Conservation (phyloP, 164 flowering plant species). For the Berberis thunbergii region DNA sequence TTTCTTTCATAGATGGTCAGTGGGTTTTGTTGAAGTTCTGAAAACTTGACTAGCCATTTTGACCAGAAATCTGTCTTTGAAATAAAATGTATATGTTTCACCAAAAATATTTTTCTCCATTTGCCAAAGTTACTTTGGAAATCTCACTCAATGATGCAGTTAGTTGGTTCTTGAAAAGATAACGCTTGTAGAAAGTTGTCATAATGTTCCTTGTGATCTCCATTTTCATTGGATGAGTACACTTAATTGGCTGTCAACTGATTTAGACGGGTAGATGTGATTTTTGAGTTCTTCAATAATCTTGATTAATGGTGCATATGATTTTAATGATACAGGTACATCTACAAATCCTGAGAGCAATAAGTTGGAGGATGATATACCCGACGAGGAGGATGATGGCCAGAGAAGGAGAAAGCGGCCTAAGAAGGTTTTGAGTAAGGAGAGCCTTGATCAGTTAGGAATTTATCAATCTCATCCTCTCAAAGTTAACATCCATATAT, state of each 20-base stretch:
- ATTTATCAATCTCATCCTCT: slow-evolving; percentile 78
- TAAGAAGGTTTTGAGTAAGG: slow-evolving; percentile 58
- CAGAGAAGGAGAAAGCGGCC: slow-evolving; percentile 93
- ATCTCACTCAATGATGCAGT: too few species aligned
- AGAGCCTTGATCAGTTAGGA: slow-evolving; percentile 52
- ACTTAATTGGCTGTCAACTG: background rate
- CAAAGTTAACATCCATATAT: slow-evolving; percentile 60
- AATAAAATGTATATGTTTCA: too few species aligned
- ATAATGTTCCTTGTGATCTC: background rate
- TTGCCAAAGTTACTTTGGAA: too few species aligned
- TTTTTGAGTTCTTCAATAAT: background rate
- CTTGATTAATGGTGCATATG: background rate
- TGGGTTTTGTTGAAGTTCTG: too few species aligned
- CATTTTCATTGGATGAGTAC: too few species aligned
- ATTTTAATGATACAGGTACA: slow-evolving; percentile 25
- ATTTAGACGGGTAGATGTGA: background rate
- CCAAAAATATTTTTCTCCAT: too few species aligned
- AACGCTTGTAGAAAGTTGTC: background rate
- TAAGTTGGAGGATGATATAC: slow-evolving; percentile 66
- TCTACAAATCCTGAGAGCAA: slow-evolving; percentile 40
- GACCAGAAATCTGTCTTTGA: too few species aligned
- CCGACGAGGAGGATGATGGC: slow-evolving; percentile 92
- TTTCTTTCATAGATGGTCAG: too few species aligned
- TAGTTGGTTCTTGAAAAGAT: too few species aligned
- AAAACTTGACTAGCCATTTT: too few species aligned